Percentiles rank a stretch among this genome's conserved stretches.
These are phyloP conservation scores for Saussurea involucrata DNA, from an alignment of 129 eudicot genomes.

Conservation along the genomic window DNA sequence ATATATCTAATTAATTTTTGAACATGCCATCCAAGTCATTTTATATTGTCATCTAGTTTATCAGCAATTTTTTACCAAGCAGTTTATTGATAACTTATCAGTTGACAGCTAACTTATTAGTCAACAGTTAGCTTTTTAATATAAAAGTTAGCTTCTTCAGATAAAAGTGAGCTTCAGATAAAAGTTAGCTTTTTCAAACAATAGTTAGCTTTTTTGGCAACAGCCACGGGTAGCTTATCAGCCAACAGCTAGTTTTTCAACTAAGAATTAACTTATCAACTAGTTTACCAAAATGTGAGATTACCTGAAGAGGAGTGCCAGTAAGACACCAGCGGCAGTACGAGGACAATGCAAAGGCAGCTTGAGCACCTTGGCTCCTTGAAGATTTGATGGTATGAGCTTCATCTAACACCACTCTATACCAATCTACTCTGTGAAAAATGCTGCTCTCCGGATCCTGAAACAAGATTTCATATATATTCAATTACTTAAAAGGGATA, in stretches of 20 bases:
- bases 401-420: constrained; percentile 79
- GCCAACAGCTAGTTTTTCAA: not conserved
- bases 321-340: constrained; percentile 85
- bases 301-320: constrained; percentile 91
- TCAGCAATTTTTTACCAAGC: no score
- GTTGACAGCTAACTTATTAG: no score
- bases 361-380: constrained; percentile 66
- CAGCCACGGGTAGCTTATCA: not conserved
- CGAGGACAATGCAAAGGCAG: constrained; percentile 67
- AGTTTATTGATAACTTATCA: no score
- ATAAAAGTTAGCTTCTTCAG: no score
- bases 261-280: not conserved
- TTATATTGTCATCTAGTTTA: not conserved
- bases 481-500: not conserved
- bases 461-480: not conserved
- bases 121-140: no score
- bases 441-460: constrained; percentile 56
- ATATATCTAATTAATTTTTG: not conserved
- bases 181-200: no score
- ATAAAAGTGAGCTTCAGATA: no score
- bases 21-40: not conserved
- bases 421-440: constrained; percentile 70
- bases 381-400: constrained; percentile 80
- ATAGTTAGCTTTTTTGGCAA: no score
- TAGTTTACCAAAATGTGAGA: not conserved